Evolutionary conservation across 495 filamentous ascomycete genomes (phyloP).

Genomic region (Penicillium soppii): DNA sequence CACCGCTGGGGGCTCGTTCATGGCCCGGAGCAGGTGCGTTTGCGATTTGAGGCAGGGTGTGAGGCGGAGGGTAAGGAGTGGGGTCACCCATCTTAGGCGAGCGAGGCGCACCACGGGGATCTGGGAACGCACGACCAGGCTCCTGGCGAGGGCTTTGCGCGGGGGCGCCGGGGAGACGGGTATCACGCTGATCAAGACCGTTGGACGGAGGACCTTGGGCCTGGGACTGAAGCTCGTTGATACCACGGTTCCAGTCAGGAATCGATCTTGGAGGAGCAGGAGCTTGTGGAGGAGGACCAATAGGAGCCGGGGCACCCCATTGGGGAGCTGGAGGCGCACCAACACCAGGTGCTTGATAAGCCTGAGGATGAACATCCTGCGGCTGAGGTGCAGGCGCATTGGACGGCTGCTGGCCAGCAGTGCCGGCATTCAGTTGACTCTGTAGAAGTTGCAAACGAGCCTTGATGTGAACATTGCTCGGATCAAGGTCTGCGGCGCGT

Average conservation of each 20-base stretch:
- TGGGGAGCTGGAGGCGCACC: conserved; percentile 77
- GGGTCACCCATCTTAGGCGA: conserved; percentile 64
- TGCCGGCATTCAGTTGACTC: conserved; percentile 71
- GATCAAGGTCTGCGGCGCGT: conserved; percentile 91
- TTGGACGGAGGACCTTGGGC: conserved; percentile 66
- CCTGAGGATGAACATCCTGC: conserved; percentile 83
- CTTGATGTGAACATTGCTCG: conserved; percentile 92
- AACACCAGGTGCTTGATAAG: conserved; percentile 72
- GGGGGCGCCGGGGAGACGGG: conserved; percentile 61
- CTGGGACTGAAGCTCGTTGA: conserved; percentile 70
- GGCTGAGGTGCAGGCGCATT: conserved; percentile 71
- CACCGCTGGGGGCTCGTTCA: conserved; percentile 57
- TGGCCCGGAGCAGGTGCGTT: conserved; percentile 51
- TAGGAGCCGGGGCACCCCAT: conserved; percentile 71
- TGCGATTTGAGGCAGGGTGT: conserved; percentile 61
- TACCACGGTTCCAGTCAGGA: conserved; percentile 72
- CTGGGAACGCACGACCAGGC: conserved; percentile 69
- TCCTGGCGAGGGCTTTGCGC: conserved; percentile 72
- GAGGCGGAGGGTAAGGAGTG: conserved; percentile 60
- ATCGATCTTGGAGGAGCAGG: conserved; percentile 60
- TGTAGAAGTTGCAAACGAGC: conserved; percentile 83
- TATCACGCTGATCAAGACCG: conserved; percentile 76
- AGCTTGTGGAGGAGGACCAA: conserved; percentile 60
- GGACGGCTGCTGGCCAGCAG: conserved; percentile 57
- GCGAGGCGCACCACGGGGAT: conserved; percentile 64